These are phyloP conservation scores for Coix lacrymajobi DNA, from an alignment of 176 grass and related monocot species.

Conservation along the genomic window DNA sequence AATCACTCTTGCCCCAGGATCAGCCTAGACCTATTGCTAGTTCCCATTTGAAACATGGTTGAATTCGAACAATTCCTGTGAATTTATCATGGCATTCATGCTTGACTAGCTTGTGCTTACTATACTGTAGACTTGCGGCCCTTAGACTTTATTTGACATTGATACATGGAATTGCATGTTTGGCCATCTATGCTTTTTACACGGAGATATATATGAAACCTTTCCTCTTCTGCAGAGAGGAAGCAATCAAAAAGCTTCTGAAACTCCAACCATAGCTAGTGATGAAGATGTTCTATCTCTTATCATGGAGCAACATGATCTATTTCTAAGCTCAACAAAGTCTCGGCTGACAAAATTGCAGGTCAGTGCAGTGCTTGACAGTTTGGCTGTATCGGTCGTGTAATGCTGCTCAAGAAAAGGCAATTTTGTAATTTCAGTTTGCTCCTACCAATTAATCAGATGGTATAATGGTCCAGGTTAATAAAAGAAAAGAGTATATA, in stretches of 20 bases:
- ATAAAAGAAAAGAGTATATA: background rate
- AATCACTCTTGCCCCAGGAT: background rate
- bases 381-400: background rate
- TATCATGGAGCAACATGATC: conserved; percentile 69
- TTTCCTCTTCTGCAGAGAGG: conserved; percentile 49
- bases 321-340: conserved; percentile 69
- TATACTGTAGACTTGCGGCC: background rate
- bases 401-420: background rate
- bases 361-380: conserved; percentile 32
- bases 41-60: background rate
- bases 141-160: conserved; percentile 9
- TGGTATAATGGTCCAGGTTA: background rate
- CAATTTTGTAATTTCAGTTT: background rate
- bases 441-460: background rate
- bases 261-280: conserved; percentile 46
- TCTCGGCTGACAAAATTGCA: conserved; percentile 84
- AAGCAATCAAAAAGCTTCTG: conserved; percentile 43
- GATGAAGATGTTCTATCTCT: conserved; percentile 77
- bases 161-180: conserved; percentile 7
- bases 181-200: conserved; percentile 13
- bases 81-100: background rate
- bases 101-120: background rate
- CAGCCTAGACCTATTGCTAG: background rate
- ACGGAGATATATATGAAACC: conserved; percentile 3
- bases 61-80: background rate